These are phyloP conservation scores for Candida labiduridarum DNA, from an alignment of 1,139 yeast species.

Conservation along the genomic window DNA sequence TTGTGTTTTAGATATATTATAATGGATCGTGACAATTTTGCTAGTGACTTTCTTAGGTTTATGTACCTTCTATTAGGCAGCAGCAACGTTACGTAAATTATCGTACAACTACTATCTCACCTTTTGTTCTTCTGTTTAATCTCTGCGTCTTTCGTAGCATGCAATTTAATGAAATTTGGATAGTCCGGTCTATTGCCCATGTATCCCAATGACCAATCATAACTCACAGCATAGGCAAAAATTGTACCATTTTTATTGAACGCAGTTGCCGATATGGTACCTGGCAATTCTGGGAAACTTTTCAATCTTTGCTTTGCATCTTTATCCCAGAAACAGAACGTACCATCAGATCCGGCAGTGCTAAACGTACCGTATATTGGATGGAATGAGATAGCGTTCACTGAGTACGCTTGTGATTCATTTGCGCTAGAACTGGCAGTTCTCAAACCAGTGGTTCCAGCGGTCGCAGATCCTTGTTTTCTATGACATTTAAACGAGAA, in stretches of 20 bases:
- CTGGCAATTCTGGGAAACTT: slow-evolving; percentile 73
- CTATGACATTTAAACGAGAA: slow-evolving; percentile 97
- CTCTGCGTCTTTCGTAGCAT: slow-evolving; percentile 84
- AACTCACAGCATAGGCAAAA: slow-evolving; percentile 89
- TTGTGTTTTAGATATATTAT: not conserved
- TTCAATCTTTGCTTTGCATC: slow-evolving; percentile 87
- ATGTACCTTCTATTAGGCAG: not conserved
- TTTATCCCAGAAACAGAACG: slow-evolving; percentile 95
- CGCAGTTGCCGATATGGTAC: slow-evolving; percentile 74
- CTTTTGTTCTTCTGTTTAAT: slow-evolving; percentile 72
- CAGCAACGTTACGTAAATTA: not conserved
- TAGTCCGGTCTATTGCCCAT: slow-evolving; percentile 74
- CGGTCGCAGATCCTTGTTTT: slow-evolving; percentile 41
- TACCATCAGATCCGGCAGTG: slow-evolving; percentile 95
- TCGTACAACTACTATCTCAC: slow-evolving; percentile 10
- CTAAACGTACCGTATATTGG: slow-evolving; percentile 89
- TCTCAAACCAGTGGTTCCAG: slow-evolving; percentile 25
- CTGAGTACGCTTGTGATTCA: slow-evolving; percentile 68
- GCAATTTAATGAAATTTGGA: slow-evolving; percentile 78
- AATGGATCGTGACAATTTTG: not conserved
- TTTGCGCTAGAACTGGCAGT: slow-evolving; percentile 13
- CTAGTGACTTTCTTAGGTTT: not conserved
- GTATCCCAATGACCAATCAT: slow-evolving; percentile 94
- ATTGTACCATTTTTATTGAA: slow-evolving; percentile 84
- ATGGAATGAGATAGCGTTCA: slow-evolving; percentile 83